phyloP scores from a whole-genome alignment of 371 early-diverging fungal genomes.

The Rhizopus arrhizus region DNA sequence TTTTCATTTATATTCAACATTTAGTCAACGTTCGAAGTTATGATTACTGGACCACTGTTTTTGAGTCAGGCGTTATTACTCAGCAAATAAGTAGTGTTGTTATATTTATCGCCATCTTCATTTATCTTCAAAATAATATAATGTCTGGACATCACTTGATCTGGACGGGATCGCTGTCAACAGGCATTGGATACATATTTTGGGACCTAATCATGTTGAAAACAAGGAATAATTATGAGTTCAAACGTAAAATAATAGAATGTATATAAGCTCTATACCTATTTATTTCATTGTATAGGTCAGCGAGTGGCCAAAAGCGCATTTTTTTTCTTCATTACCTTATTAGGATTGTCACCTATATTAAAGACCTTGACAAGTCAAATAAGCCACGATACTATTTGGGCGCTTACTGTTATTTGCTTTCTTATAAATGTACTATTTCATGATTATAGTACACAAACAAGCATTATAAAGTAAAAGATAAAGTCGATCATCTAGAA shows the following conservation, averaged over 20 bases:
- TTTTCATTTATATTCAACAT: not conserved
- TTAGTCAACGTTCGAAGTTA: constrained; percentile 72
- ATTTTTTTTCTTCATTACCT: constrained; percentile 72
- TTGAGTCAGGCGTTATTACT: constrained; percentile 76
- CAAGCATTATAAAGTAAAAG: constrained; percentile 53
- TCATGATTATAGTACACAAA: constrained; percentile 79
- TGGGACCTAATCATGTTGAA: constrained; percentile 66
- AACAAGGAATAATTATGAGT: constrained; percentile 48
- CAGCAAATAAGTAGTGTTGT: constrained; percentile 85
- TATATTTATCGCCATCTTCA: constrained; percentile 87
- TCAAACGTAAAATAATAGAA: constrained; percentile 46
- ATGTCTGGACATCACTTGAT: constrained; percentile 66
- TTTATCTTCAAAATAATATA: constrained; percentile 62
- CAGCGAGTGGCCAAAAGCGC: constrained; percentile 72
- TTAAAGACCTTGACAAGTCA: constrained; percentile 90
- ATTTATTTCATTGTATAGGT: constrained; percentile 31
- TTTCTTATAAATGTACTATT: constrained; percentile 86
- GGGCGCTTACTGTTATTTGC: constrained; percentile 84
- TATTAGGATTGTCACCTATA: constrained; percentile 90
- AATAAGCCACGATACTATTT: constrained; percentile 91
- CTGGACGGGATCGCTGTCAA: constrained; percentile 57
- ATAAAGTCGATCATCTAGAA: not conserved
- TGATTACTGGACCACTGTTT: constrained; percentile 74
- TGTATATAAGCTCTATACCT: not conserved
- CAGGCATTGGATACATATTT: constrained; percentile 66